Base-by-base conservation (phyloP, 371 early-diverging fungal species). In the Mortierella sp. region DNA sequence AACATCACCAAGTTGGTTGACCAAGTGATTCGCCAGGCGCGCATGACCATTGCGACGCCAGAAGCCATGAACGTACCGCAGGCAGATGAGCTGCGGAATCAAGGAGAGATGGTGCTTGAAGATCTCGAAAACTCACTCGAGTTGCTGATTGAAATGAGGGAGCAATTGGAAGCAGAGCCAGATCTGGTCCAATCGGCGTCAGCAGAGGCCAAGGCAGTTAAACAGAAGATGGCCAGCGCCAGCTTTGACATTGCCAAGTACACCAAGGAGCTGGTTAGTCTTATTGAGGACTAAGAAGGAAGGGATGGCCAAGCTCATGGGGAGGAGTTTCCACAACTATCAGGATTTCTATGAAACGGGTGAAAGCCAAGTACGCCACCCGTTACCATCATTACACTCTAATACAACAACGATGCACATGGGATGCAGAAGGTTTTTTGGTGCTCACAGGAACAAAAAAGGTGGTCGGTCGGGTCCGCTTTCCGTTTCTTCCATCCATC, bases 161-260 rank as follows among this genome's bases (percentile, higher is more conserved):
- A 82, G 25, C 63, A 67, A 27, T 27, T 74, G 21, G 74, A 74
- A 44, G 51, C 54, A 1, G 68, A 74, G 21, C 68, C 74, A 1
- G 74, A 74, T 13, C 17, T 74, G 60, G 74, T 63, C 0, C 81
- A 87, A 28, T 73, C 82, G 19, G 43, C 57, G 1, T 57, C 76
- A 21, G 61, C 79, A 14, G 80, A 83, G 51, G 83, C 90, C 25
- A 88, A 88, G 67, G 84, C 88, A 0, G 74, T 86, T 58, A 97
- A 95, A 79, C 94, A 96, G 66, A 85, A 90, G 71, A 79, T 98
- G 54, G 95, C 95, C 14, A 89, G 91, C 60, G 94, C 92, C 13
- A 83, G 91, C 24, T 95, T 94, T 76, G 96, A 98, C 68, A 94
- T 98, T 73, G 97, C 96, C 13, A 95, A 95, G 79, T 88, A 80